phyloP scores from a whole-genome alignment of 768 basidiomycete species.

The Gelatoporia subvermispora region DNA sequence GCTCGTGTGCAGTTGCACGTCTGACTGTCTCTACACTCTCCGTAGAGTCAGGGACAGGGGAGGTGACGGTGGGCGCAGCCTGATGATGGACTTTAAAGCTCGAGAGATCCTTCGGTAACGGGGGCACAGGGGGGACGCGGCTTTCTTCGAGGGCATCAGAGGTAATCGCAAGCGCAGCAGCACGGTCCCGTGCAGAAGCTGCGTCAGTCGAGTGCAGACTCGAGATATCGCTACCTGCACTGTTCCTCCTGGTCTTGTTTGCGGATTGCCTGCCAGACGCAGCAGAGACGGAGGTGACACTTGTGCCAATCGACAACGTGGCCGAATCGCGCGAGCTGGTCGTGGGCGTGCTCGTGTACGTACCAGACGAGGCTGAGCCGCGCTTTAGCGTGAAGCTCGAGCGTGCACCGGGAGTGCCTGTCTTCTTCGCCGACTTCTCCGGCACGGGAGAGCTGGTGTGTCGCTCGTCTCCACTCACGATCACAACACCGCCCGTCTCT shows the following conservation, averaged over 20 bases:
- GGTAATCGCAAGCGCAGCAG: constrained; percentile 51
- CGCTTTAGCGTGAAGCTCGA: constrained; percentile 82
- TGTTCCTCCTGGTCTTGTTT: constrained; percentile 64
- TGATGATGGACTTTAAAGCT: constrained; percentile 66
- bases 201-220: constrained; percentile 69
- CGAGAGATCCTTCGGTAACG: constrained; percentile 86
- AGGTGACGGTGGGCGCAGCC: constrained; percentile 49
- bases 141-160: constrained; percentile 58
- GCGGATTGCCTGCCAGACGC: constrained; percentile 70
- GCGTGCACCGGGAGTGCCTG: constrained; percentile 49
- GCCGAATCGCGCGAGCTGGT: constrained; percentile 84
- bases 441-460: constrained; percentile 34
- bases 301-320: constrained; percentile 73
- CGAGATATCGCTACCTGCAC: constrained; percentile 82
- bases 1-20: constrained; percentile 38
- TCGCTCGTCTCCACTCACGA: constrained; percentile 49
- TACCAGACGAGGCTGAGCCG: constrained; percentile 86
- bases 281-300: constrained; percentile 70
- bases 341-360: constrained; percentile 70
- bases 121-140: constrained; percentile 88
- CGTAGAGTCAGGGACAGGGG: constrained; percentile 37
- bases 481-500: constrained; percentile 38
- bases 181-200: constrained; percentile 61
- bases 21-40: constrained; percentile 36
- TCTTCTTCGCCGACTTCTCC: constrained; percentile 70